Evolutionary conservation across 2,329 filamentous ascomycete species (phyloP).

Genomic region (Colletotrichum sp.): DNA sequence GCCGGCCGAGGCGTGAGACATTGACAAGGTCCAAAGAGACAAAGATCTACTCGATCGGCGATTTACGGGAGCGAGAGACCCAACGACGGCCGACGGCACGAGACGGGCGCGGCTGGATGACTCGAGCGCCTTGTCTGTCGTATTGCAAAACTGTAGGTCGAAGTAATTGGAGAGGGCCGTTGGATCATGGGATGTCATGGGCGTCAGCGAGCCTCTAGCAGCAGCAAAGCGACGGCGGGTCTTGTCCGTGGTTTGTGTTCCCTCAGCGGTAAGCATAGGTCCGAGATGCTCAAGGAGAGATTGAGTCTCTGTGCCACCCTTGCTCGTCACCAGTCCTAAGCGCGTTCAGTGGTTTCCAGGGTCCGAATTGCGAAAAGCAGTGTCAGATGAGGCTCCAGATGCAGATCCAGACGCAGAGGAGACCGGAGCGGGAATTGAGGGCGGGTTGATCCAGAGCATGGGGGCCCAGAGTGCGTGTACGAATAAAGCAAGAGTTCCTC

Average conservation of each 20-base stretch:
- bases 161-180: neutral
- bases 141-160: neutral
- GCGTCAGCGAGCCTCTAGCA: neutral
- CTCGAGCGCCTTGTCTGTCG: neutral
- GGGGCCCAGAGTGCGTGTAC: neutral
- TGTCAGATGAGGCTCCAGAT: neutral
- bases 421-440: neutral
- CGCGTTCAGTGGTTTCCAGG: neutral
- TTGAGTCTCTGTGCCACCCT: neutral
- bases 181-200: neutral
- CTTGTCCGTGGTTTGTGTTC: neutral
- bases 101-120: neutral
- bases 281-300: neutral
- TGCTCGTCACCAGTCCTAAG: neutral
- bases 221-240: neutral
- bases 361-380: neutral
- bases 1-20: neutral
- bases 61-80: neutral
- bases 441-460: neutral
- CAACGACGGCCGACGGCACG: neutral
- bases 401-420: neutral
- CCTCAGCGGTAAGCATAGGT: neutral
- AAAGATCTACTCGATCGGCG: constrained; percentile 11
- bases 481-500: neutral
- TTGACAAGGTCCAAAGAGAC: neutral